Base-by-base conservation (phyloP, 129 eudicot genomes). In the Artemisia annua region DNA sequence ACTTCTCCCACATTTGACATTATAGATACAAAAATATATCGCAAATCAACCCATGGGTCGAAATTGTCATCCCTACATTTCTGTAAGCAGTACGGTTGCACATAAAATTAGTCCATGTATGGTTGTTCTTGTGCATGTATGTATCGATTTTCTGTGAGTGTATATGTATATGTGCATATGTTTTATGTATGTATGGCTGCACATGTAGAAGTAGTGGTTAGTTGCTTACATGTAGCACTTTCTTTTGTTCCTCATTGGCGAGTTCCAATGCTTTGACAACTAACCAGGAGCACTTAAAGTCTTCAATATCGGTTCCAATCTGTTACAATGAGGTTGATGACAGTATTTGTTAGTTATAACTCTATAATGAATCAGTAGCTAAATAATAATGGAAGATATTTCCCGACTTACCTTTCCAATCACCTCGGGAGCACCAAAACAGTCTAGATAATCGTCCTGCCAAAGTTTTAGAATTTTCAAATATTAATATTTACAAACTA, bases 221-320 rank as follows among this genome's bases (percentile, higher is more conserved):
- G 5, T 46, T 14, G 51, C 90, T 82, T 81, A 86, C 97, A 78
- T 78, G 63, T 74, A 91, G 71, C 44, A 81, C 7, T 77, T 88
- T 86, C 89, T 81, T 91, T 70, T 91, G 97, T 43, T 91, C 88
- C 71, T 91, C 92, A 14, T 80, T 74, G 32, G 88, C 79, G 63
- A 87, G 94, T 78, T 85, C 89, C 67, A 90, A 79, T 20, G 96
- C 91, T 80, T 90, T 87, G 70, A 91, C 97, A 46, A 88, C 96
- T 72, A 88, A 75, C 97, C 97, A 91, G 7, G 97, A 91, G 88
- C 97, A 91, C 85, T 91, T 91, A 30, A 81, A 91, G 80, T 91
- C 97, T 82, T 91, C 92, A 63, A 91, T 91, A 73, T 88, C 95
- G 11, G 97, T 88, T 73, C 97, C 97, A 73, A 88, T 84, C 95